Evolutionary conservation across 768 basidiomycete species (phyloP).

Genomic region (Kwoniella sp.): DNA sequence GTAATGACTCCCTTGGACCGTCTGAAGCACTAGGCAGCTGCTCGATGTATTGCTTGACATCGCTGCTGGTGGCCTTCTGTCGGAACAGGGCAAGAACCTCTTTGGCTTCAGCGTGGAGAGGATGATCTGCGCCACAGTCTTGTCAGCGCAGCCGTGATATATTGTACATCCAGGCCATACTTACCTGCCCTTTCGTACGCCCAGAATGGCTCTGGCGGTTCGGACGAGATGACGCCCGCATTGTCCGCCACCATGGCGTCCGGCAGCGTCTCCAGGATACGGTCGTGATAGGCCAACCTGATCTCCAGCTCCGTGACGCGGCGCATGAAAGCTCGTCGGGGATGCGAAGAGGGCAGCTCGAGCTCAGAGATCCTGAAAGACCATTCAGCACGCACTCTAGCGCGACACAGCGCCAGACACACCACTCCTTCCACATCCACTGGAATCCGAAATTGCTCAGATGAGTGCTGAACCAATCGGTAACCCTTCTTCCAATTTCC

Average conservation of each 20-base stretch:
- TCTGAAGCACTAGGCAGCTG: slow-evolving; percentile 64
- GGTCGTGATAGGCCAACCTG: slow-evolving; percentile 85
- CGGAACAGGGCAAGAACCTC: slow-evolving; percentile 73
- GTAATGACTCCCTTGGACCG: slow-evolving; percentile 62
- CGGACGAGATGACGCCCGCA: slow-evolving; percentile 77
- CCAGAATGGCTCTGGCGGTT: slow-evolving; percentile 58
- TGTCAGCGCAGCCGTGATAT: neutral
- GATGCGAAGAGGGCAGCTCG: slow-evolving; percentile 66
- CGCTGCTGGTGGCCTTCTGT: slow-evolving; percentile 60
- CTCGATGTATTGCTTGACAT: slow-evolving; percentile 71
- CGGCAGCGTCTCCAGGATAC: slow-evolving; percentile 82
- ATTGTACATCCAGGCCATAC: neutral
- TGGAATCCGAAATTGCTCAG: slow-evolving; percentile 97
- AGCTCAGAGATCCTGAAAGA: slow-evolving; percentile 76
- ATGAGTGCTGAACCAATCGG: slow-evolving; percentile 93
- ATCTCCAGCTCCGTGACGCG: slow-evolving; percentile 83
- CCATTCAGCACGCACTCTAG: neutral
- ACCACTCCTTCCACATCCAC: slow-evolving; percentile 99
- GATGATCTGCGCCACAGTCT: slow-evolving; percentile 57
- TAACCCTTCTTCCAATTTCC: slow-evolving; percentile 72
- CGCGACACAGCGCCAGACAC: slow-evolving; percentile 38
- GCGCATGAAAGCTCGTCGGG: slow-evolving; percentile 80
- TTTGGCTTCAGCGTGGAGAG: slow-evolving; percentile 74
- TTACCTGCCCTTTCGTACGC: slow-evolving; percentile 38
- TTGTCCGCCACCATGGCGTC: slow-evolving; percentile 64